These are phyloP conservation scores for Colletotrichum brevisporum DNA, from an alignment of 2,329 filamentous ascomycete genomes.

Conservation along the genomic window DNA sequence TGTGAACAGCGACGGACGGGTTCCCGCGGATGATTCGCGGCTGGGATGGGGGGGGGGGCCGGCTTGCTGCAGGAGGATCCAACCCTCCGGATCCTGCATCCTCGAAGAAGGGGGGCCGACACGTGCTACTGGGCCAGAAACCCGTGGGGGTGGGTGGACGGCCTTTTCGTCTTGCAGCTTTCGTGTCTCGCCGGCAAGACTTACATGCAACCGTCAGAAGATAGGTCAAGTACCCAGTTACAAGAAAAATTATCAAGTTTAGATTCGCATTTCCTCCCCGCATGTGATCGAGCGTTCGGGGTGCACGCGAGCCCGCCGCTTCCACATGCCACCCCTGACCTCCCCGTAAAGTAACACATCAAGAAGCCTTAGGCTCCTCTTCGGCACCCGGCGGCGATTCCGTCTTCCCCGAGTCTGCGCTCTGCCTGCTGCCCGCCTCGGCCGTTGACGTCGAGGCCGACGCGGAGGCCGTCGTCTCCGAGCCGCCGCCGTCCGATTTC, in stretches of 20 bases:
- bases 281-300: background rate
- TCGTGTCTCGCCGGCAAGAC: background rate
- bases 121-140: no score
- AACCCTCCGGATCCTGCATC: no score
- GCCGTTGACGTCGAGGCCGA: conserved; percentile 24
- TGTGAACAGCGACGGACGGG: no score
- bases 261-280: background rate
- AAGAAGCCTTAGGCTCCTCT: conserved; percentile 36
- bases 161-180: conserved; percentile 1
- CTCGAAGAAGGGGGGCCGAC: no score
- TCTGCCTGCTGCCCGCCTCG: conserved; percentile 32
- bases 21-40: no score
- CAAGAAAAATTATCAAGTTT: background rate
- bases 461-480: conserved; percentile 29
- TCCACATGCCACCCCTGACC: background rate
- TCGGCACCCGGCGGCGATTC: conserved; percentile 36
- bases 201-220: background rate
- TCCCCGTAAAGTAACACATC: background rate
- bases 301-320: background rate
- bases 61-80: no score
- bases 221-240: background rate
- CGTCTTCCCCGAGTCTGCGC: conserved; percentile 29
- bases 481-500: conserved; percentile 26
- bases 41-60: no score
- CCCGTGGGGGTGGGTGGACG: background rate